Base-by-base conservation (phyloP, 2,329 filamentous ascomycete species). In the Gremmenia infestans region DNA sequence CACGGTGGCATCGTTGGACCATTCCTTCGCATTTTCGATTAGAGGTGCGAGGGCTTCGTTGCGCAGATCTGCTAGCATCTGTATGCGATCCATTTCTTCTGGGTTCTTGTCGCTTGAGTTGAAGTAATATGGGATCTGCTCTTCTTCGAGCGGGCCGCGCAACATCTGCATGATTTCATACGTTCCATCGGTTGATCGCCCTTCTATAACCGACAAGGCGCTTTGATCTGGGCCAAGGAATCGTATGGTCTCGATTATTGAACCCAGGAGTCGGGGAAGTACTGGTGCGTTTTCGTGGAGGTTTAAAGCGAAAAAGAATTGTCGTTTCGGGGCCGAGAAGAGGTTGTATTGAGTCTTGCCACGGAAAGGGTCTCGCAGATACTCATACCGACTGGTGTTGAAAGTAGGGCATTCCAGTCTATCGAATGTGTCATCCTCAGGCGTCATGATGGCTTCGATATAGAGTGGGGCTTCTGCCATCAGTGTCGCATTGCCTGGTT, bases 121-220 rank as follows among this genome's bases (percentile, higher is more conserved):
- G 51, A 79, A 72, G 57, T 73, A 70, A 62, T 80, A 83, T 0
- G 60, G 56, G 2, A 72, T 59, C 3, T 73, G 73, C 0, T 77
- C 46, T 0, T 60, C 62, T 12, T 74, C 65, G 0, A 85, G 63
- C 3, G 71, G 68, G 1, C 69, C 62, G 1, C 65, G 65, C 6
- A 84, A 64, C 0, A 71, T 68, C 2, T 68, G 55, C 1, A 85
- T 72, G 7, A 83, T 70, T 37, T 81, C 78, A 36, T 64, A 72
- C 0, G 81, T 83, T 4, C 79, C 80, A 56, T 84, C 81, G 22
- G 72, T 62, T 0, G 80, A 83, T 61, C 78, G 73, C 12, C 81
- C 80, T 59, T 83, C 81, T 12, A 83, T 72, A 23, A 83, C 76
- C 1, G 79, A 82, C 1, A 84, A 67, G 0, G 74, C 77, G 61